These are phyloP conservation scores for Sesbania bispinosa DNA, from an alignment of 306 rosid species.

Conservation along the genomic window DNA sequence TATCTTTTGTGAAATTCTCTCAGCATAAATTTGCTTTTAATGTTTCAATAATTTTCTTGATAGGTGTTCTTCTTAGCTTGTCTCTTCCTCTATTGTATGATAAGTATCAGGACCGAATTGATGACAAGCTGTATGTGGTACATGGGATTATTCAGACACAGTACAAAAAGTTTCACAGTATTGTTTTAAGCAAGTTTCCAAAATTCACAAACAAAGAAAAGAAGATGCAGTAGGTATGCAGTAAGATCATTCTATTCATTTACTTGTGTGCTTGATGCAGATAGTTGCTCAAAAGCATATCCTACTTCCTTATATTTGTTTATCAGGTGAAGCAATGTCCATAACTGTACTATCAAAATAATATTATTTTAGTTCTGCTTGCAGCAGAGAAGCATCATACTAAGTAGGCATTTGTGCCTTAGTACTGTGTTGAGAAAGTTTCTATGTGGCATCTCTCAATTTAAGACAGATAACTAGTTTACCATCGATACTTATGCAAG, in stretches of 20 bases:
- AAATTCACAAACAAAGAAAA: conserved; percentile 53
- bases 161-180: conserved; percentile 54
- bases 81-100: conserved; percentile 85
- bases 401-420: not conserved
- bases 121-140: conserved; percentile 51
- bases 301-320: not conserved
- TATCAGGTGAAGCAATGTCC: not conserved
- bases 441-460: too few relatives aligned
- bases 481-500: too few relatives aligned
- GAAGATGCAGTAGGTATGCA: conserved; percentile 65
- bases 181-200: conserved; percentile 57
- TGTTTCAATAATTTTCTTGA: conserved; percentile 23
- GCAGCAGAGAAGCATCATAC: not conserved
- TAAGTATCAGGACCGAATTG: conserved; percentile 68
- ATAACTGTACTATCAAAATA: not conserved
- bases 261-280: conserved; percentile 1
- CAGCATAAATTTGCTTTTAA: not conserved
- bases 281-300: conserved; percentile 5
- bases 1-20: not conserved
- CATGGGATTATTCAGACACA: conserved; percentile 45
- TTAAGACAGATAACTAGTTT: not conserved
- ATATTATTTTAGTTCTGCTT: not conserved
- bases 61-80: conserved; percentile 80
- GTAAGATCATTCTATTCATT: conserved; percentile 9
- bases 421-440: not conserved